Percentiles rank a stretch among this genome's conserved stretches.
These are phyloP conservation scores for Aspergillus asperescens DNA, from an alignment of 495 filamentous ascomycete genomes.

Conservation along the genomic window DNA sequence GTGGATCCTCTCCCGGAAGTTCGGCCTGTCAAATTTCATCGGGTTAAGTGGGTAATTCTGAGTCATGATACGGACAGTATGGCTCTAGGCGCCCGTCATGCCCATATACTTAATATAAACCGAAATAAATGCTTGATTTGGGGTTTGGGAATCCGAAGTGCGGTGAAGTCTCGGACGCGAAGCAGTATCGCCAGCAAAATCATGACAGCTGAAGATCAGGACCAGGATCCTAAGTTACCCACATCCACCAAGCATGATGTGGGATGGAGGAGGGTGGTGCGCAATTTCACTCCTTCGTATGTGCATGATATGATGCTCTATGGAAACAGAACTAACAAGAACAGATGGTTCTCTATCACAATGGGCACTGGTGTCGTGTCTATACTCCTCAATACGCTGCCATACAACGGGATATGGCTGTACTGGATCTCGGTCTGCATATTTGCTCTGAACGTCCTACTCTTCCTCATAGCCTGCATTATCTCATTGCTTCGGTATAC, in stretches of 20 bases:
- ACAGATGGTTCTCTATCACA: constrained; percentile 48
- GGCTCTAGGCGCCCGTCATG: no score
- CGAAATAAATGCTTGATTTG: no score
- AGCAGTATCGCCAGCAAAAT: neutral
- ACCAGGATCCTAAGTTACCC: neutral
- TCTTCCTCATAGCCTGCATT: constrained; percentile 39
- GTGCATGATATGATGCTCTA: neutral
- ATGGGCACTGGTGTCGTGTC: constrained; percentile 66
- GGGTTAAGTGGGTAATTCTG: no score
- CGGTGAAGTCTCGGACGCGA: no score
- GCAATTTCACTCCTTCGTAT: constrained; percentile 47
- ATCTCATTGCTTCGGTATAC: constrained; percentile 51
- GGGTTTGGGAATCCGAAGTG: no score
- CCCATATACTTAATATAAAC: no score
- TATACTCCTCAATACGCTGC: constrained; percentile 52
- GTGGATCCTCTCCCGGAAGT: neutral
- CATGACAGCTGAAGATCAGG: neutral
- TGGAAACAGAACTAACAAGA: neutral
- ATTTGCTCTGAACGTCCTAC: constrained; percentile 49
- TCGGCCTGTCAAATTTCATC: no score
- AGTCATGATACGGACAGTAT: no score
- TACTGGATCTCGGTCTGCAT: constrained; percentile 49
- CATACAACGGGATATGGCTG: constrained; percentile 51
- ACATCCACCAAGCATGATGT: constrained; percentile 27
- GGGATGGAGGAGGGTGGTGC: constrained; percentile 43